These are phyloP conservation scores for Coemansia sp. DNA, from an alignment of 192 early-diverging fungal genomes.

Conservation along the genomic window DNA sequence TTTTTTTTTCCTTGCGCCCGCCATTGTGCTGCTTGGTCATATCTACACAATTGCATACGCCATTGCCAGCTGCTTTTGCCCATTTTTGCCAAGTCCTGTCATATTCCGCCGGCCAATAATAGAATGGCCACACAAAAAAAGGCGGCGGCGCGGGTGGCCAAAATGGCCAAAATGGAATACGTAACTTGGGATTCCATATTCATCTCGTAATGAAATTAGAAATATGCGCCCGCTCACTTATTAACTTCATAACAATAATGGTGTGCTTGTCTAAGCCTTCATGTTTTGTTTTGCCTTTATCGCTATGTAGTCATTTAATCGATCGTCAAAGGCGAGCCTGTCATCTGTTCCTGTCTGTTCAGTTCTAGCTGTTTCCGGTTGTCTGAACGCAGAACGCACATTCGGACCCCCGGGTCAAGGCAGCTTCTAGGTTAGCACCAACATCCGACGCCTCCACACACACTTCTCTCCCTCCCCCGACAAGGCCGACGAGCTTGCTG, in stretches of 20 bases:
- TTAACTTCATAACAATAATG: slow-evolving; percentile 26
- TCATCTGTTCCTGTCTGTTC: slow-evolving; percentile 8
- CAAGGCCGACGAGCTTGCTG: background rate
- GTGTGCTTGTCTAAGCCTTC: slow-evolving; percentile 44
- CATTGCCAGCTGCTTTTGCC: slow-evolving; percentile 7
- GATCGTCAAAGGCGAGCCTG: slow-evolving; percentile 19
- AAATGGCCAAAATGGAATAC: slow-evolving; percentile 20
- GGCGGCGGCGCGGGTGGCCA: slow-evolving; percentile 12
- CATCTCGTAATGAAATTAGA: slow-evolving; percentile 52
- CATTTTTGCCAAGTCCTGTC: background rate
- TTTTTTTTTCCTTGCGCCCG: background rate
- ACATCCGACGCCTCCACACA: background rate
- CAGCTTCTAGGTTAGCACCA: background rate
- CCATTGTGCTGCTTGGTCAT: slow-evolving; percentile 22
- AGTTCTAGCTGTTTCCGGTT: slow-evolving; percentile 7
- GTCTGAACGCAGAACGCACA: background rate
- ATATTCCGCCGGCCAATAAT: background rate
- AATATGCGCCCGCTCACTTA: slow-evolving; percentile 19
- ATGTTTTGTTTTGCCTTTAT: slow-evolving; percentile 10
- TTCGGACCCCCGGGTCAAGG: slow-evolving; percentile 2
- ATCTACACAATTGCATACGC: slow-evolving; percentile 21
- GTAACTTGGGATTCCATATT: slow-evolving; percentile 49
- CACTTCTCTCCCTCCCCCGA: background rate
- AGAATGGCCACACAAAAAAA: slow-evolving; percentile 14
- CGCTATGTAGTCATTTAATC: slow-evolving; percentile 38